A percentile compares a stretch with the other conserved stretches of the same genome.
Conservation (phyloP, 1,284 basidiomycete species). For the Fistulinella cinereoalba region DNA sequence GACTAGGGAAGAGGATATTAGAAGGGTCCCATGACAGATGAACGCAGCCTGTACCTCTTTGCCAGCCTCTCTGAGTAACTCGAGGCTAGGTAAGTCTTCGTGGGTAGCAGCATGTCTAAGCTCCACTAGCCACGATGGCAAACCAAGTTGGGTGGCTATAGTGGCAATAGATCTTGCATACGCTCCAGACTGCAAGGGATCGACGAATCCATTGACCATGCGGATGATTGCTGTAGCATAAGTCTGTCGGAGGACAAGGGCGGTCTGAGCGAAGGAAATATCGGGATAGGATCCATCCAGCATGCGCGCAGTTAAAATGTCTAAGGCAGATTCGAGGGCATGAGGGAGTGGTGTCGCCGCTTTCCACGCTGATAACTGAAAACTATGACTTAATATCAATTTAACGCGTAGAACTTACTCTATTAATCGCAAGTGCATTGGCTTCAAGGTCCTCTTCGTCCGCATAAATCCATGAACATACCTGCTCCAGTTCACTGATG, state of each 20-base stretch:
- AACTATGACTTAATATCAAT: conserved; percentile 10
- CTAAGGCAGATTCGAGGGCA: conserved; percentile 69
- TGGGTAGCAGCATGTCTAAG: conserved; percentile 94
- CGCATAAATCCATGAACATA: conserved; percentile 78
- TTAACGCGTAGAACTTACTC: conserved; percentile 48
- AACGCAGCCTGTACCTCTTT: conserved; percentile 49
- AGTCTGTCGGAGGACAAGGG: conserved; percentile 56
- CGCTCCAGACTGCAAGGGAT: conserved; percentile 84
- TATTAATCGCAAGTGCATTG: conserved; percentile 63
- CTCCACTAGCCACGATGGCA: conserved; percentile 92
- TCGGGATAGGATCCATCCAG: conserved; percentile 43
- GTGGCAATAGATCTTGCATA: conserved; percentile 89
- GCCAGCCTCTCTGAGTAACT: conserved; percentile 74
- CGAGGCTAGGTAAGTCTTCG: conserved; percentile 88
- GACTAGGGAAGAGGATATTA: conserved; percentile 45
- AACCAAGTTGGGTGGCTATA: conserved; percentile 81
- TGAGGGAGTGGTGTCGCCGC: conserved; percentile 68
- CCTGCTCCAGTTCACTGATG: conserved; percentile 71
- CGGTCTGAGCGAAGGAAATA: conserved; percentile 27
- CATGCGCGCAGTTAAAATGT: conserved; percentile 61
- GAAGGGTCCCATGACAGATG: not conserved
- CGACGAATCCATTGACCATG: conserved; percentile 93
- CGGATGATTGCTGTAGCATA: conserved; percentile 81
- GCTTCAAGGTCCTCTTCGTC: conserved; percentile 59
- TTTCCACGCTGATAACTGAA: conserved; percentile 75